These are phyloP conservation scores for Aspergillus arachidicola DNA, from an alignment of 2,329 filamentous ascomycete genomes.

Conservation along the genomic window DNA sequence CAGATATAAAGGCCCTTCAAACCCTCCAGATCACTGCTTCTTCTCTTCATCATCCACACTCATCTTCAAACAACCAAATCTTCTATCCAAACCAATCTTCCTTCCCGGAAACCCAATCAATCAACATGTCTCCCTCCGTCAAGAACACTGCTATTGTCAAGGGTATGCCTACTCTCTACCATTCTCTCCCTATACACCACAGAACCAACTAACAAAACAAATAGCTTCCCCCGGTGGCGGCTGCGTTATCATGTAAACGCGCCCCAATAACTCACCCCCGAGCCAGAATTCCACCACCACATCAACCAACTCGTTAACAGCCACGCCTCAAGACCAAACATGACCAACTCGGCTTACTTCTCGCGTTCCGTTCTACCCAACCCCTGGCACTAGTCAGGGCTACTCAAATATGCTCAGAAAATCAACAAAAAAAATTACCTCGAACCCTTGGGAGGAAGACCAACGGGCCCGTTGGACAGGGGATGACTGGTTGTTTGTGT, in stretches of 20 bases:
- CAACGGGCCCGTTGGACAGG: conserved; percentile 4
- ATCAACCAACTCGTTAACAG: neutral
- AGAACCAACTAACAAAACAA: conserved; percentile 9
- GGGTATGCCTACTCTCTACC: conserved; percentile 19
- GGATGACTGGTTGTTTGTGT: neutral
- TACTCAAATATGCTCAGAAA: neutral
- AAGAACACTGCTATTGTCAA: conserved; percentile 26
- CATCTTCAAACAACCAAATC: conserved; percentile 5
- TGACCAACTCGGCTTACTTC: neutral
- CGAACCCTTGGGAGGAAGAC: neutral
- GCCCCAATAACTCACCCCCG: neutral
- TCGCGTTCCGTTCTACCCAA: neutral
- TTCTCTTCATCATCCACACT: conserved; percentile 1
- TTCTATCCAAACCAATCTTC: conserved; percentile 16
- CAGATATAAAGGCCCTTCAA: neutral
- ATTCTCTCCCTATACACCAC: no score
- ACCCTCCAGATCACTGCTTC: neutral
- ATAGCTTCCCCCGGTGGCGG: conserved; percentile 31
- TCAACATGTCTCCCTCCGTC: conserved; percentile 30
- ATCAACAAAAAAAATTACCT: neutral
- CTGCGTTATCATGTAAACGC: conserved; percentile 34
- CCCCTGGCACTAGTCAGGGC: neutral
- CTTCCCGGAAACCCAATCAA: conserved; percentile 20
- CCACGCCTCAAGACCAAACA: neutral
- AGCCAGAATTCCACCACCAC: conserved; percentile 3